Evolutionary conservation across 208 protist genomes (phyloP).

Genomic region (Leptomonas pyrrhocoris): DNA sequence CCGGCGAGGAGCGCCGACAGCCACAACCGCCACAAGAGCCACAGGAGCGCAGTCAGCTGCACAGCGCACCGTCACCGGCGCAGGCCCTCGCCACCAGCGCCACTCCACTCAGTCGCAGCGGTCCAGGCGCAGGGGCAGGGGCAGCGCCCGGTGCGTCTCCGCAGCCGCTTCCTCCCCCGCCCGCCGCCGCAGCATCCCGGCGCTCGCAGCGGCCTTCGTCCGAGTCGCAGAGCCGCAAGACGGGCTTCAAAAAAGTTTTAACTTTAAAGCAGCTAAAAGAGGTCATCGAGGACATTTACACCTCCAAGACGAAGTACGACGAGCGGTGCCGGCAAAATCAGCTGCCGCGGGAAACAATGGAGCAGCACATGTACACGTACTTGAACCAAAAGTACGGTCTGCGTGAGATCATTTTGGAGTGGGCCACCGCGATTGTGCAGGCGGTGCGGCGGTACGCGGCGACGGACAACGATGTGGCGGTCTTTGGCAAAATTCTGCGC

Average conservation of each 20-base stretch:
- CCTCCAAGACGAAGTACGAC: constrained; percentile 89
- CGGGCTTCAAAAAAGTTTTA: constrained; percentile 48
- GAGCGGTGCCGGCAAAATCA: constrained; percentile 71
- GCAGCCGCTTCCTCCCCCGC: constrained; percentile 13
- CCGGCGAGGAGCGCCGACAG: background rate
- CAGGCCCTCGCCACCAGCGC: constrained; percentile 3
- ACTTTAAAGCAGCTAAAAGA: constrained; percentile 81
- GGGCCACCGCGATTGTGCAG: constrained; percentile 71
- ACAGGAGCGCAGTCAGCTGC: background rate
- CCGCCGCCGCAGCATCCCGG: background rate
- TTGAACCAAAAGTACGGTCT: constrained; percentile 92
- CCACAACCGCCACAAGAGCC: constrained; percentile 5
- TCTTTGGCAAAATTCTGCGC: constrained; percentile 90
- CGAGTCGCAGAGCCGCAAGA: constrained; percentile 18
- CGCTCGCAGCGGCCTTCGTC: constrained; percentile 16
- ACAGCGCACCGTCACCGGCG: background rate
- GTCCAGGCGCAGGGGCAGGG: background rate
- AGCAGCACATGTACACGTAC: constrained; percentile 94
- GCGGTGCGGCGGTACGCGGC: constrained; percentile 69
- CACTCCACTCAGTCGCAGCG: constrained; percentile 15
- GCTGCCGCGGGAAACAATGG: constrained; percentile 90
- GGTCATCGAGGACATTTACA: constrained; percentile 88
- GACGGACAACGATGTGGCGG: constrained; percentile 89
- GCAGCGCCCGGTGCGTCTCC: constrained; percentile 18
- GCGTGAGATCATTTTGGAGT: constrained; percentile 84